Base-by-base conservation (phyloP, 192 early-diverging fungal species). In the Linderina pennispora region DNA sequence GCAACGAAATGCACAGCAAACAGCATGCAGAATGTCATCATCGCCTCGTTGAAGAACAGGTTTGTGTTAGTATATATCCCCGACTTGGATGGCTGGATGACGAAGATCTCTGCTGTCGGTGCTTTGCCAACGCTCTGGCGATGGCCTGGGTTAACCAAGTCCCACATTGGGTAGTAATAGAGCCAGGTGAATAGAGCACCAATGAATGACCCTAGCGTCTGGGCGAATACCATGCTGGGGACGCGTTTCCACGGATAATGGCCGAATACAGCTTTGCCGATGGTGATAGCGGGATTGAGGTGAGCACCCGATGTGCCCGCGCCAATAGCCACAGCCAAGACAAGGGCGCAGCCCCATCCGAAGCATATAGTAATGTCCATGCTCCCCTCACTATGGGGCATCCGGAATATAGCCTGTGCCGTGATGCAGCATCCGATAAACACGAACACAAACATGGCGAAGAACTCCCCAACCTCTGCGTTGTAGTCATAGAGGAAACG, bases 241-340 rank as follows among this genome's bases (percentile, higher is more conserved):
- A 58, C 56, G 15, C 48, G 48, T 3, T 46, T 38, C 56, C 56
- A 58, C 14, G 56, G 56, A 36, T 49, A 58, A 17, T 38, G 11
- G 20, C 47, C 40, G 33, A 26, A 37, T 3, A 33, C 34, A 8
- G 55, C 55, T 3, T 48, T 23, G 25, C 32, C 21, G 25, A 58
- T 24, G 26, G 55, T 58, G 23, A 58, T 40, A 1, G 55, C 46
- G 10, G 55, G 55, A 26, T 58, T 58, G n/a, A 49, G 19, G 41
- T 58, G 55, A 4, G 39, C 55, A 8, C 55, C 55, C 8, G 52
- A 54, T 14, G 33, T 19, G 14, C 25, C 32, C 5, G 24, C 39
- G 0, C 36, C 47, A 6, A 61, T 21, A 11, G 34, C 35, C 16
- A 36, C 14, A 4, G 23, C 40, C 13, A 20, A 8, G 23, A 61